phyloP scores from a whole-genome alignment of 164 flowering plant species.

The Piper longum region DNA sequence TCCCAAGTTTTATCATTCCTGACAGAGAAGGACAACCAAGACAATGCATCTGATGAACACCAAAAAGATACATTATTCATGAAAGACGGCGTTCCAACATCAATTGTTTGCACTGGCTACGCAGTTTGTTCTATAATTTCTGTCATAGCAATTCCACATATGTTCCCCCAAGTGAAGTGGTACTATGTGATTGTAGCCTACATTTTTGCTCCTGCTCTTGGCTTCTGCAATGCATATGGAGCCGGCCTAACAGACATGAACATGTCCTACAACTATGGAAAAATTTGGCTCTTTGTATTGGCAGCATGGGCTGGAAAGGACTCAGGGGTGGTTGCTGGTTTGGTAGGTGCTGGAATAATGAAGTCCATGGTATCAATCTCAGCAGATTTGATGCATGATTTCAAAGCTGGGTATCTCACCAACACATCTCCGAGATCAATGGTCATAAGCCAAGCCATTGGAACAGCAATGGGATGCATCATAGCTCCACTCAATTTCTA shows the following conservation, averaged over 20 bases:
- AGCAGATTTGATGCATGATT: conserved; percentile 84
- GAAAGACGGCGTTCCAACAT: conserved; percentile 56
- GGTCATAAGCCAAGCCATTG: conserved; percentile 71
- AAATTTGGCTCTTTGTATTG: conserved; percentile 68
- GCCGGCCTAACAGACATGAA: conserved; percentile 89
- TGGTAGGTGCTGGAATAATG: conserved; percentile 78
- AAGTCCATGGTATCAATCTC: conserved; percentile 68
- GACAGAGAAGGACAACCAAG: conserved; percentile 10
- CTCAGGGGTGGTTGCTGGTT: conserved; percentile 75
- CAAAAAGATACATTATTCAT: conserved; percentile 47
- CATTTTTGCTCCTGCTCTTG: conserved; percentile 61
- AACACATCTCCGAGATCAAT: conserved; percentile 78
- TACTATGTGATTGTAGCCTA: conserved; percentile 66
- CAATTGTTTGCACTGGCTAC: conserved; percentile 60
- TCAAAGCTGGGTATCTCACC: conserved; percentile 82
- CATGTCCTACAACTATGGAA: conserved; percentile 87
- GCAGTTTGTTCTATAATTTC: conserved; percentile 41
- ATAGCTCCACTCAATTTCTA: conserved; percentile 77
- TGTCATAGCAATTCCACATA: conserved; percentile 50
- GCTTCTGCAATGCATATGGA: conserved; percentile 96
- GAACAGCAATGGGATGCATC: conserved; percentile 85
- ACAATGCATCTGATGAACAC: conserved; percentile 26
- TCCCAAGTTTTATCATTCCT: background rate
- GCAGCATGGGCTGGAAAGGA: conserved; percentile 52
- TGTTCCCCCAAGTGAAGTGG: conserved; percentile 85